phyloP scores from a whole-genome alignment of 331 rosid genomes.

The Pyrus hybrid region DNA sequence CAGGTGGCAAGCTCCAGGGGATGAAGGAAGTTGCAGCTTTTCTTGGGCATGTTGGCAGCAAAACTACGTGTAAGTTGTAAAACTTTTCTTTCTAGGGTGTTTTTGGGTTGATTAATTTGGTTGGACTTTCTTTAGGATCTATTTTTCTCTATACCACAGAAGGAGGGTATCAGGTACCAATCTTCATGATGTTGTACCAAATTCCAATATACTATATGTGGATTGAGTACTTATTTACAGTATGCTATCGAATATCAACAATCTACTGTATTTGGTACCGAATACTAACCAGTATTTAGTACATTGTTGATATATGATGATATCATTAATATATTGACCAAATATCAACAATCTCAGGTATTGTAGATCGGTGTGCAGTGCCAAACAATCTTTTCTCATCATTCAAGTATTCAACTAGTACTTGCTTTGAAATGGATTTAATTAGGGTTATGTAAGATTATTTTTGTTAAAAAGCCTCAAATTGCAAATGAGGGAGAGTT shows the following conservation, averaged over 20 bases:
- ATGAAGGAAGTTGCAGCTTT: conserved; percentile 83
- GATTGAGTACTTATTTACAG: too few species aligned
- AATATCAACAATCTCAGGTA: not conserved
- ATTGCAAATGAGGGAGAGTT: too few species aligned
- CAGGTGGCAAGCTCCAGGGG: conserved; percentile 54
- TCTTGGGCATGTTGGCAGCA: conserved; percentile 93
- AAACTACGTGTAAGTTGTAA: conserved; percentile 63
- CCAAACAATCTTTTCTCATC: not conserved
- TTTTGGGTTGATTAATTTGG: not conserved
- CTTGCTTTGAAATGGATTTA: not conserved
- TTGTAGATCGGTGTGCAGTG: not conserved
- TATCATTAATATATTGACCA: not conserved
- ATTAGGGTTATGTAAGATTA: too few species aligned
- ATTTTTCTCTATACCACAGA: not conserved
- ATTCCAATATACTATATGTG: too few species aligned
- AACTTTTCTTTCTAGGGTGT: not conserved
- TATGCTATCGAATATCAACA: too few species aligned
- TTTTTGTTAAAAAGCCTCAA: too few species aligned
- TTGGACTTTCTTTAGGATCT: not conserved
- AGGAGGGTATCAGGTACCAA: too few species aligned
- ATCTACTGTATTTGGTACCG: too few species aligned
- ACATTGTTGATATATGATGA: not conserved
- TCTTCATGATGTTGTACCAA: too few species aligned
- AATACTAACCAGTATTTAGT: too few species aligned
- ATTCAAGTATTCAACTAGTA: not conserved